Evolutionary conservation across 495 filamentous ascomycete species (phyloP).

Genomic region (Copromyces sp.): DNA sequence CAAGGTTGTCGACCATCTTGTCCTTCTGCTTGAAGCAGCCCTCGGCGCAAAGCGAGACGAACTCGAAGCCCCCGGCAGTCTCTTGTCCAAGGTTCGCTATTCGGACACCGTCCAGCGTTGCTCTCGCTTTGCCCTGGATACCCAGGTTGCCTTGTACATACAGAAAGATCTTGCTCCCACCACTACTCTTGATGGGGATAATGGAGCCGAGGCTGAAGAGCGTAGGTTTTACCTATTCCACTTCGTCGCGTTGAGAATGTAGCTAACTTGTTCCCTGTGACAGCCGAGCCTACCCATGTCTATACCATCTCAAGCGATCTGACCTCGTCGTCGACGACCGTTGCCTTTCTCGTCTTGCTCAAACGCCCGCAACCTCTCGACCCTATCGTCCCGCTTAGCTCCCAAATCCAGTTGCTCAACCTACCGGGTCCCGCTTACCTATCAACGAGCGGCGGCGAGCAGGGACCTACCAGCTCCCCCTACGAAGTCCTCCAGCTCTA

Average conservation of each 20-base stretch:
- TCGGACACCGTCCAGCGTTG: constrained; percentile 78
- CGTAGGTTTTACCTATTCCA: constrained; percentile 7
- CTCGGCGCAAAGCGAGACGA: constrained; percentile 76
- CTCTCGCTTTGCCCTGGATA: constrained; percentile 77
- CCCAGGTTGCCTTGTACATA: constrained; percentile 79
- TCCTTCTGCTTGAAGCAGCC: constrained; percentile 67
- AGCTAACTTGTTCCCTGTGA: background rate
- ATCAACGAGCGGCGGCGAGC: constrained; percentile 51
- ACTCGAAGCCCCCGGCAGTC: constrained; percentile 66
- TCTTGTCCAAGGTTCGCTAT: constrained; percentile 61
- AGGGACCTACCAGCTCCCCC: constrained; percentile 64
- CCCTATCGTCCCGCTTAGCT: constrained; percentile 60
- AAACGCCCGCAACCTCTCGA: constrained; percentile 86
- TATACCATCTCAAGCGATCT: constrained; percentile 78
- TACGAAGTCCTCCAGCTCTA: constrained; percentile 84
- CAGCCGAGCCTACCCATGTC: constrained; percentile 42
- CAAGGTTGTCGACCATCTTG: constrained; percentile 67
- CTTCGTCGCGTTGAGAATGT: background rate
- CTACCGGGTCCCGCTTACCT: constrained; percentile 67
- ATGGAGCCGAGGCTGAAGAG: constrained; percentile 23
- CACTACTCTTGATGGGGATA: constrained; percentile 14
- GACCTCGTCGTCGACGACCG: constrained; percentile 64
- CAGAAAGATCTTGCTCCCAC: constrained; percentile 64
- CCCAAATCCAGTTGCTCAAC: constrained; percentile 86
- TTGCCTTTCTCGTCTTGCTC: constrained; percentile 75